Percentiles rank a stretch among this genome's conserved stretches.
Conservation (phyloP, 257 asterid genomes). For the Penstemon eatonii region DNA sequence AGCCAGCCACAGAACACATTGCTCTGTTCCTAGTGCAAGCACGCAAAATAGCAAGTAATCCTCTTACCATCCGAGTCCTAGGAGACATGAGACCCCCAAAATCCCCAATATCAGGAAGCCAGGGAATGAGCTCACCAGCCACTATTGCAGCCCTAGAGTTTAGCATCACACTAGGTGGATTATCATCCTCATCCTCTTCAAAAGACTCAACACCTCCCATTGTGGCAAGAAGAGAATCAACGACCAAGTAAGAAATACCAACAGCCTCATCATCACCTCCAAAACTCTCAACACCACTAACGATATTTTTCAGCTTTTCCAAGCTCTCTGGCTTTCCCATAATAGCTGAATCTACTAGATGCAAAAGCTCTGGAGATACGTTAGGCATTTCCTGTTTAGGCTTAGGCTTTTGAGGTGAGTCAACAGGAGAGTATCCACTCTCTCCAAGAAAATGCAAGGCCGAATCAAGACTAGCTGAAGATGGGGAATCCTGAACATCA, state of each 20-base stretch:
- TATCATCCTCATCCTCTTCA: constrained; percentile 86
- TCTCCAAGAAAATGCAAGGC: constrained; percentile 54
- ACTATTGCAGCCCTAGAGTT: constrained; percentile 99
- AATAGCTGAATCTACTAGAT: constrained; percentile 96
- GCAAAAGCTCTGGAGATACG: constrained; percentile 96
- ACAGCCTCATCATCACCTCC: constrained; percentile 77
- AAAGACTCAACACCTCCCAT: constrained; percentile 99
- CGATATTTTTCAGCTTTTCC: constrained; percentile 78
- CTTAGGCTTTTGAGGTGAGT: constrained; percentile 71
- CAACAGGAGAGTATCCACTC: constrained; percentile 53
- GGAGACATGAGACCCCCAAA: constrained; percentile 89
- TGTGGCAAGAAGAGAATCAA: constrained; percentile 96
- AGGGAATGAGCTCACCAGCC: constrained; percentile 92
- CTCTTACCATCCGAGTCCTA: constrained; percentile 94
- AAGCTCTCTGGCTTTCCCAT: constrained; percentile 97
- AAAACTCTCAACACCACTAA: constrained; percentile 83
- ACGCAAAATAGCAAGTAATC: constrained; percentile 91
- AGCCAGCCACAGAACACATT: constrained; percentile 93
- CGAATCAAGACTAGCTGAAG: constrained; percentile 65
- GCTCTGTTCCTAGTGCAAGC: constrained; percentile 97
- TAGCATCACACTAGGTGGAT: constrained; percentile 98
- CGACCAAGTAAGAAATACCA: constrained; percentile 69
- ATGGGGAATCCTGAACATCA: constrained; percentile 46
- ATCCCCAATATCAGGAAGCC: constrained; percentile 85
- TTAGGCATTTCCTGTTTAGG: constrained; percentile 58